Conservation (phyloP, 352 stramenopile species). For the Pythium apleroticum region DNA sequence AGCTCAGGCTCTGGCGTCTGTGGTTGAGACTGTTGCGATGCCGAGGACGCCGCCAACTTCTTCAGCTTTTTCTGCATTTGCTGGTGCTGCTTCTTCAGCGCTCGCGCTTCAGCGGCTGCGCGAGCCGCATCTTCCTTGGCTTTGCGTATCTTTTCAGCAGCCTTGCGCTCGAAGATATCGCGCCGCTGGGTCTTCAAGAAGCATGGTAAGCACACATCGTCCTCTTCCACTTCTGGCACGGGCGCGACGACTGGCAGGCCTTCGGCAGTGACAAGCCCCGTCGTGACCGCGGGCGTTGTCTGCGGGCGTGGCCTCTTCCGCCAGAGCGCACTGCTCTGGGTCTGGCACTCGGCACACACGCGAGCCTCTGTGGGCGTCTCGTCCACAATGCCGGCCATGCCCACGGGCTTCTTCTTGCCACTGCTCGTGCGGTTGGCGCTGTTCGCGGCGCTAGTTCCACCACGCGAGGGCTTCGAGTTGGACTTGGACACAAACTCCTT, state of each 20-base stretch:
- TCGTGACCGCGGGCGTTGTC: neutral
- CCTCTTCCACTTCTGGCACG: constrained; percentile 21
- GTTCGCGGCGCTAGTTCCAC: constrained; percentile 35
- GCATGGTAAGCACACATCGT: constrained; percentile 69
- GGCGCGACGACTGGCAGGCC: constrained; percentile 1
- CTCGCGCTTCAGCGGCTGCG: constrained; percentile 45
- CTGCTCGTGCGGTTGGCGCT: constrained; percentile 36
- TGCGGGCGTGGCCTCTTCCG: constrained; percentile 36
- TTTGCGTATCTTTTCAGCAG: constrained; percentile 33
- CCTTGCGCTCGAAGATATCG: constrained; percentile 67
- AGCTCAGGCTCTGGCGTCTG: neutral
- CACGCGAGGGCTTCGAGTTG: constrained; percentile 39
- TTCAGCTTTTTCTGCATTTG: constrained; percentile 48
- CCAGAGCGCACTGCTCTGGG: constrained; percentile 70
- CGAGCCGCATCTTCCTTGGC: constrained; percentile 44
- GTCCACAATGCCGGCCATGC: constrained; percentile 46
- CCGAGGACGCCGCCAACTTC: constrained; percentile 18
- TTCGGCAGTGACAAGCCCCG: constrained; percentile 15
- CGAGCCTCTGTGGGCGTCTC: constrained; percentile 36
- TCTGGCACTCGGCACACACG: constrained; percentile 48
- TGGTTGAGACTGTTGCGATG: constrained; percentile 19
- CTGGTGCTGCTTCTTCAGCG: constrained; percentile 64
- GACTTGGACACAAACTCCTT: constrained; percentile 73
- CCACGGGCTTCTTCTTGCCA: constrained; percentile 65
- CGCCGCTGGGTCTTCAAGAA: constrained; percentile 67